Base-by-base conservation (phyloP, 78 protist species). In the Dictyostelium citrinum region DNA sequence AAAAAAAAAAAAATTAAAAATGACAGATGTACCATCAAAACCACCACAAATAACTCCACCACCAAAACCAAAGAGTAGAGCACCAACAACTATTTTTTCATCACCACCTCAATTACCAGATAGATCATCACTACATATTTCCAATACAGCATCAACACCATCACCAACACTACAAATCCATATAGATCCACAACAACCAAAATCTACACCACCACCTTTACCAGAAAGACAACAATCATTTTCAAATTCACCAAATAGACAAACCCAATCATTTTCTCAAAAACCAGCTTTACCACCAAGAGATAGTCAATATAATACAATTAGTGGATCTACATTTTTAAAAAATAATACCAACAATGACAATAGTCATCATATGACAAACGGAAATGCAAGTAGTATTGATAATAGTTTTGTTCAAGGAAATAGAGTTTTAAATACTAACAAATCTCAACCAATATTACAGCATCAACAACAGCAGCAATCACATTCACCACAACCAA, bases 31-130 rank as follows among this genome's bases (percentile, higher is more conserved):
- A 64, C 72, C 33, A 64, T 5, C 72, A 70, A 70, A 31, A 16
- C 35, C n/a, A 79, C 84, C n/a, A 55, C 64, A 14, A 55, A 20
- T 39, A 79, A 20, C 72, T 29, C 84, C 84, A 24, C 84, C 84
- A 51, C 84, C 84, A 17, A 79, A 79, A 79, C 84, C 84, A 79
- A 79, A 79, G 16, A 79, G 67, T 51, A 60, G 35, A 33, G 84
- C 84, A 31, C 84, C 84, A 14, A 79, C 71, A 22, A 29, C 70
- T 72, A 55, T 41, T 45, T 46, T 33, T 20, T 31, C 74, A 35
- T 55, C 64, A 22, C 84, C 84, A 58, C 84, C 84, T 22, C 43
- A 46, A 46, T 55, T 70, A 81, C 86, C 58, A 75, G 81, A 75
- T 10, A 41, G 46, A 41, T 20, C 12, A 24, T 39, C 31, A 17